Conservation (phyloP, 2,329 filamentous ascomycete species). For the Xylaria multiplex region DNA sequence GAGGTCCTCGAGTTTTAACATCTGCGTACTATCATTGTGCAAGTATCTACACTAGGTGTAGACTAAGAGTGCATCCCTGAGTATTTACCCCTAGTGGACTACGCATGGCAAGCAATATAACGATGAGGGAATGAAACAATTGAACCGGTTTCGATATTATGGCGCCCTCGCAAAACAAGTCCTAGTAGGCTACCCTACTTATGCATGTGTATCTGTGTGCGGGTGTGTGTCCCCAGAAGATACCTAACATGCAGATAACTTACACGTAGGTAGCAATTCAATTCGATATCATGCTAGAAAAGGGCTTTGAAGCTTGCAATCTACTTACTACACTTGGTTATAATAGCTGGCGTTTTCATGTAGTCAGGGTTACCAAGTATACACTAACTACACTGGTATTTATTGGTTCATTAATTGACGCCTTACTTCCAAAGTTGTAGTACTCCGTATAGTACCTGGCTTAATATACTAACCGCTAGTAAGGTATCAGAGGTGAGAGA, state of each 20-base stretch:
- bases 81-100: slow-evolving; percentile 1
- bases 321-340: no score
- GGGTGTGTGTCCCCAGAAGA: neutral
- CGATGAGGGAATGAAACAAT: neutral
- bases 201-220: neutral
- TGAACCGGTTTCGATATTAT: neutral
- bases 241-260: neutral
- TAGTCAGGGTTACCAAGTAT: no score
- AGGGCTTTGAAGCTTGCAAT: neutral
- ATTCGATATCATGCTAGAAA: neutral
- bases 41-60: no score
- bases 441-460: neutral
- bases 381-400: no score
- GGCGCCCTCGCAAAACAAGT: neutral
- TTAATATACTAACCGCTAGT: neutral
- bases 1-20: neutral
- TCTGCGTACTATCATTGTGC: neutral
- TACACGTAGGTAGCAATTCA: neutral
- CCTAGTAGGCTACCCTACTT: neutral
- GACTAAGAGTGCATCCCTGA: neutral
- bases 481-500: slow-evolving; percentile 1
- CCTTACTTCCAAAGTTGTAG: no score
- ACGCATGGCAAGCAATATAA: neutral
- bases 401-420: no score
- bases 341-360: no score